Conservation (phyloP, 2,329 filamentous ascomycete genomes). For the Aspergillus aculeatinus region DNA sequence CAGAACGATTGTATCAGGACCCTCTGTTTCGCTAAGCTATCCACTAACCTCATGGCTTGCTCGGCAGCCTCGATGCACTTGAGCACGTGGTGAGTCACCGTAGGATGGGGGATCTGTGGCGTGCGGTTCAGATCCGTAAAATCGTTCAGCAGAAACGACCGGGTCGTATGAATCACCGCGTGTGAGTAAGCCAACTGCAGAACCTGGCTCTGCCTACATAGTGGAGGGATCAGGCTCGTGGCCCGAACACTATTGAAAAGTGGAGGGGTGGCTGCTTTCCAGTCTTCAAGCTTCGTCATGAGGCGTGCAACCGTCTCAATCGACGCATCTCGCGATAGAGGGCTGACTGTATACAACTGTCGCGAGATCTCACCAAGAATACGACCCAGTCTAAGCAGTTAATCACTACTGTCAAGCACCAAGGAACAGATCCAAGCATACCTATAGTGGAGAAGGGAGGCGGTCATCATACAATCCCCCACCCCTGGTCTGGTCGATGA, state of each 20-base stretch:
- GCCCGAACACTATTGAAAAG: conserved; percentile 38
- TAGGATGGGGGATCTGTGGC: conserved; percentile 29
- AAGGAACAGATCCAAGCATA: conserved; percentile 12
- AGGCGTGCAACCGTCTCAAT: conserved; percentile 36
- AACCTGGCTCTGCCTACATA: conserved; percentile 41
- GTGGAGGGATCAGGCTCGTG: conserved; percentile 39
- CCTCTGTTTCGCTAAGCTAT: conserved; percentile 36
- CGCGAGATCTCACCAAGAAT: conserved; percentile 51
- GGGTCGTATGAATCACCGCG: conserved; percentile 41
- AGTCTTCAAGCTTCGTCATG: conserved; percentile 35
- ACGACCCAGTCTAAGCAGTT: conserved; percentile 46
- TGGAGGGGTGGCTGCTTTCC: conserved; percentile 38
- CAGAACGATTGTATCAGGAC: conserved; percentile 42
- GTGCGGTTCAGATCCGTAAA: conserved; percentile 37
- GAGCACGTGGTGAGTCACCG: conserved; percentile 37
- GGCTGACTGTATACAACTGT: conserved; percentile 41
- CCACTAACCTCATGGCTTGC: conserved; percentile 39
- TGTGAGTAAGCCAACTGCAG: conserved; percentile 40
- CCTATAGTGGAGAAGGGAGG: conserved; percentile 41
- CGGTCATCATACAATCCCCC: conserved; percentile 42
- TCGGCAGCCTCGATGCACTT: conserved; percentile 48
- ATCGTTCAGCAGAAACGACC: conserved; percentile 38
- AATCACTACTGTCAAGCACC: background rate
- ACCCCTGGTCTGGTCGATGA: conserved; percentile 34
- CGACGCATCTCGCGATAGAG: conserved; percentile 29